phyloP scores from a whole-genome alignment of 2,329 filamentous ascomycete genomes.

The Alternaria solani region DNA sequence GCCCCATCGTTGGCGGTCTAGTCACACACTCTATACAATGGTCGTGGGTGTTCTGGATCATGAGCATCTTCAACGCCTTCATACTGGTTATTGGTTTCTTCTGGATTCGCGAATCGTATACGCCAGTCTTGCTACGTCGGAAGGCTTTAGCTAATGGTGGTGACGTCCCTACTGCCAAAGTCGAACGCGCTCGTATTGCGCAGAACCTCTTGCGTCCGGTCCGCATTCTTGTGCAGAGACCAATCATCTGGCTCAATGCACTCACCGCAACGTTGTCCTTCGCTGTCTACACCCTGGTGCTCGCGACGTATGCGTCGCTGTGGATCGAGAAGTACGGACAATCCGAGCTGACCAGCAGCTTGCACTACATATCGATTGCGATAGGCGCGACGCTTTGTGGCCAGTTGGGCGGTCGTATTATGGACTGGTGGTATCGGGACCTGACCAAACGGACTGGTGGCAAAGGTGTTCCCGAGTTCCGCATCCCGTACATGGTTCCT shows the following conservation, averaged over 20 bases:
- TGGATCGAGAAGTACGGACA: slow-evolving; percentile 33
- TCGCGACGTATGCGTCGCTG: slow-evolving; percentile 32
- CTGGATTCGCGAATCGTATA: slow-evolving; percentile 56
- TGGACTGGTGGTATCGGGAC: slow-evolving; percentile 18
- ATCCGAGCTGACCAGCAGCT: slow-evolving; percentile 17
- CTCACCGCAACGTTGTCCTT: not conserved
- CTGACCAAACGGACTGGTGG: slow-evolving; percentile 41
- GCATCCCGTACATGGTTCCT: slow-evolving; percentile 14
- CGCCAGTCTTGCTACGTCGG: slow-evolving; percentile 53
- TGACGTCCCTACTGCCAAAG: not conserved
- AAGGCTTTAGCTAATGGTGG: slow-evolving; percentile 42
- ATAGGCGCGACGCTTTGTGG: slow-evolving; percentile 62
- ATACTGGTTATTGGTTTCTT: slow-evolving; percentile 34
- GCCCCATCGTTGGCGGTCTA: slow-evolving; percentile 35
- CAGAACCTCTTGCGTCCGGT: not conserved
- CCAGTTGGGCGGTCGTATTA: slow-evolving; percentile 42
- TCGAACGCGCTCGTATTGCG: not conserved
- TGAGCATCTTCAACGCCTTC: not conserved
- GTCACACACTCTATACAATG: slow-evolving; percentile 27
- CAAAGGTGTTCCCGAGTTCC: slow-evolving; percentile 9
- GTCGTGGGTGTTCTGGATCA: slow-evolving; percentile 32
- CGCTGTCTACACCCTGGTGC: slow-evolving; percentile 18
- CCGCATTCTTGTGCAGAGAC: not conserved
- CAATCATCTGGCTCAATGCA: not conserved
- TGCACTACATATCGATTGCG: slow-evolving; percentile 60